Percentiles rank a stretch among this genome's conserved stretches.
phyloP scores from a whole-genome alignment of 2,329 filamentous ascomycete genomes.

The Colletotrichum zoysiae region DNA sequence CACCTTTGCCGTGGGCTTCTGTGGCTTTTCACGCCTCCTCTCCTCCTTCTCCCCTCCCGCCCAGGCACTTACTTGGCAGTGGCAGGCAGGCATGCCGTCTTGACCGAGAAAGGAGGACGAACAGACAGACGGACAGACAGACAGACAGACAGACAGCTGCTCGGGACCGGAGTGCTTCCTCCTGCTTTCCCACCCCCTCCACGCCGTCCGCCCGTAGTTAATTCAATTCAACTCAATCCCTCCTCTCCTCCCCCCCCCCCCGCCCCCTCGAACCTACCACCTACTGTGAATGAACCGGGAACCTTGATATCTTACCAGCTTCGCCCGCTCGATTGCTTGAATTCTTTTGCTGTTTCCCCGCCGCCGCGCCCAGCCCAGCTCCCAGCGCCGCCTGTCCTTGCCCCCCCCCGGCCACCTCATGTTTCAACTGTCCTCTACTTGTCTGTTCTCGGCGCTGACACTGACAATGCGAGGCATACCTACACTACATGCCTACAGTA shows the following conservation, averaged over 20 bases:
- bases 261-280: neutral
- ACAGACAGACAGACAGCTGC: neutral
- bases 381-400: constrained; percentile 13
- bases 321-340: neutral
- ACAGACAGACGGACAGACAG: neutral
- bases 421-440: constrained; percentile 29
- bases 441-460: constrained; percentile 26
- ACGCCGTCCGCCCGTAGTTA: neutral
- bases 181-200: neutral
- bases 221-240: too few relatives aligned
- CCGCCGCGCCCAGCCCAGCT: neutral
- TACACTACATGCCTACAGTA: neutral
- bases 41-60: neutral
- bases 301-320: constrained; percentile 1
- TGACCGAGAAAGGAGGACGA: constrained; percentile 1
- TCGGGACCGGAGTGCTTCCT: neutral
- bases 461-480: neutral
- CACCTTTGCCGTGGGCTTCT: constrained; percentile 4
- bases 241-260: neutral
- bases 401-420: constrained; percentile 4
- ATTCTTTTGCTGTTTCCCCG: neutral
- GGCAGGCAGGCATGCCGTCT: neutral
- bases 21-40: neutral
- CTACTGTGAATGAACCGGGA: neutral
- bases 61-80: neutral